Evolutionary conservation across 2,329 filamentous ascomycete species (phyloP).

Genomic region (Zelopaecilomyces penicillatus): DNA sequence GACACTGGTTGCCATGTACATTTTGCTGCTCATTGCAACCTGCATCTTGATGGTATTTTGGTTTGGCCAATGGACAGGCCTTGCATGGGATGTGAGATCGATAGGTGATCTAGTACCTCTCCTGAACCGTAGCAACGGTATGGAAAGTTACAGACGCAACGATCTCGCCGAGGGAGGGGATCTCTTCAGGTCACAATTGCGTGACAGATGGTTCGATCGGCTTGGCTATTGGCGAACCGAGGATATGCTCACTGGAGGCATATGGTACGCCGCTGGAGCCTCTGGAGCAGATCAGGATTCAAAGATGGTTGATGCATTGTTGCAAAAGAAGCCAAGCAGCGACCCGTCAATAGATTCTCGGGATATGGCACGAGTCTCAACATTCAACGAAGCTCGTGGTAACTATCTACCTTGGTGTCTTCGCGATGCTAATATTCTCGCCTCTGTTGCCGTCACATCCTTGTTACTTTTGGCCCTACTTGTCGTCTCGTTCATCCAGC

Average conservation of each 20-base stretch:
- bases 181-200: conserved; percentile 45
- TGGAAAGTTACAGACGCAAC: conserved; percentile 64
- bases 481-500: conserved; percentile 68
- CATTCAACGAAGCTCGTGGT: conserved; percentile 28
- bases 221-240: conserved; percentile 82
- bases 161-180: conserved; percentile 41
- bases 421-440: conserved; percentile 54
- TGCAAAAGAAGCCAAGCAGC: conserved; percentile 21
- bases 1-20: conserved; percentile 67
- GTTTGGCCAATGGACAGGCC: conserved; percentile 56
- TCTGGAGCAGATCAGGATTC: conserved; percentile 21
- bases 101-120: conserved; percentile 74
- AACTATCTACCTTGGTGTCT: conserved; percentile 73
- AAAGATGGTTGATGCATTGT: conserved; percentile 15
- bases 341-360: conserved; percentile 23
- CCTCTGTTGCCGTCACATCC: conserved; percentile 53
- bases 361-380: conserved; percentile 12
- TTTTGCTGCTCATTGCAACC: conserved; percentile 52
- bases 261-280: conserved; percentile 72
- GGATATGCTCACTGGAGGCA: conserved; percentile 49
- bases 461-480: conserved; percentile 62
- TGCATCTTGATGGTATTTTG: conserved; percentile 53
- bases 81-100: conserved; percentile 78
- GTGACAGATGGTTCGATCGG: conserved; percentile 53
- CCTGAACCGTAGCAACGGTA: conserved; percentile 70